Percentiles rank a stretch among this genome's conserved stretches.
phyloP scores from a whole-genome alignment of 192 early-diverging fungal genomes.

The Umbelopsis isabellina region DNA sequence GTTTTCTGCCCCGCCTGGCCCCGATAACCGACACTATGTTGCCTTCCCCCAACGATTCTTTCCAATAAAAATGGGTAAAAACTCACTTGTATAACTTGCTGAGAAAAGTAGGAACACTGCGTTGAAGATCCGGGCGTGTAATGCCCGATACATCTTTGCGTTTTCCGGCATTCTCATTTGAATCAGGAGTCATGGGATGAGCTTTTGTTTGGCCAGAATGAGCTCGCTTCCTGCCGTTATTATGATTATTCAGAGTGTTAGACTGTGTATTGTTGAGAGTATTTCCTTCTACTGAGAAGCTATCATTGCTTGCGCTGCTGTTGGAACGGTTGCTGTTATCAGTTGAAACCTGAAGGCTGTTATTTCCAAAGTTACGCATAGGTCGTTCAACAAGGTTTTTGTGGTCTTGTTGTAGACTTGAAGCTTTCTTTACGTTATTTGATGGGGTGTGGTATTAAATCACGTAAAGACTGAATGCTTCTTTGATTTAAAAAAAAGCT shows the following conservation, averaged over 20 bases:
- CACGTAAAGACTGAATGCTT: neutral
- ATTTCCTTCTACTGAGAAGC: neutral
- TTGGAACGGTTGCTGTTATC: slow-evolving; percentile 1
- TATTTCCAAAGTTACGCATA: slow-evolving; percentile 18
- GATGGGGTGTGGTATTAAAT: too few species aligned
- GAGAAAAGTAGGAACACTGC: slow-evolving; percentile 85
- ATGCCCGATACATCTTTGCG: slow-evolving; percentile 12
- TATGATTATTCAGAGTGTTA: neutral
- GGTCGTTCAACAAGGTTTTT: neutral
- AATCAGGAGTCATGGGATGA: neutral
- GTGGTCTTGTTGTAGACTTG: slow-evolving; percentile 2
- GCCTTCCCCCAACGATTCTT: neutral
- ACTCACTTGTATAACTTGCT: slow-evolving; percentile 88
- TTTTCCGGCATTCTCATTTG: neutral
- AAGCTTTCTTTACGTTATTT: slow-evolving; percentile 15
- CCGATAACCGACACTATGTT: neutral
- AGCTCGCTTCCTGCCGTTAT: slow-evolving; percentile 3
- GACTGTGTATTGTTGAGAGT: neutral
- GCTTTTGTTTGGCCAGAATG: slow-evolving; percentile 1
- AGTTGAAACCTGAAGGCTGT: slow-evolving; percentile 3
- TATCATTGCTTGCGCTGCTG: slow-evolving; percentile 4
- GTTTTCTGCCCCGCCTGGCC: neutral
- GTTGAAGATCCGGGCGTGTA: slow-evolving; percentile 20
- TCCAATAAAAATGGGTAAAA: neutral
- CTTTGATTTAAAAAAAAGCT: neutral